Evolutionary conservation across 1,139 yeast species (phyloP), one percentile per base, ranked within the genome.

Genomic region (Debaryomyces sp.): DNA sequence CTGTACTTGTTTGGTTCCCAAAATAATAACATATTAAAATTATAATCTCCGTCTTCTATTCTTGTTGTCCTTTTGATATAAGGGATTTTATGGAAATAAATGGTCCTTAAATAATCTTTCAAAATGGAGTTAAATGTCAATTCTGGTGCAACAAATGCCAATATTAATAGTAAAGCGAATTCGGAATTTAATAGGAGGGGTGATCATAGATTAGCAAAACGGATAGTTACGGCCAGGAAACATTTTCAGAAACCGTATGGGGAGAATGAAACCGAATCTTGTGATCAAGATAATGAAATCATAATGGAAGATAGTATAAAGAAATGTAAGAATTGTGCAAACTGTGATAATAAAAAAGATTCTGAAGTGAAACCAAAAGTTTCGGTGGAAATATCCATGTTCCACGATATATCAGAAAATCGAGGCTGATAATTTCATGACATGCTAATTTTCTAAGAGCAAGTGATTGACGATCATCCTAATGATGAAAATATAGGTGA

Each of bases 321-420:
- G 5, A 18, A 15, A 15, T 44, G 46, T 30, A 36, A 36, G 26
- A 44, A 44, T 26, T 44, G 46, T 38, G 23, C 37, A 9, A 26
- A 44, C 17, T 44, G 46, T 13, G 21, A 44, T 6, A 24, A 9
- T 9, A 43, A 44, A 27, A 44, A 44, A 15, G 15, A 18, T 29
- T 26, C 39, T 13, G 46, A 44, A 8, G 15, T 44, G 12, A 30
- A 32, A 37, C 42, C 46, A 5, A 44, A 44, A 32, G 39, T 44
- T 7, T 4, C 30, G 7, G 38, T 44, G 13, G 46, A 44, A 32
- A 29, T 35, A 35, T 21, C 38, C 10, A 22, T n/a, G 23, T 18
- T 35, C 22, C 38, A 35, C 12, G 13, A 35, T 10, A 26, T 32
- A 32, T 8, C 18, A 32, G 12, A 15, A 17, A 18, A 5, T 7